phyloP scores from a whole-genome alignment of 2,329 filamentous ascomycete species.

The Pleoardoris graminearum region DNA sequence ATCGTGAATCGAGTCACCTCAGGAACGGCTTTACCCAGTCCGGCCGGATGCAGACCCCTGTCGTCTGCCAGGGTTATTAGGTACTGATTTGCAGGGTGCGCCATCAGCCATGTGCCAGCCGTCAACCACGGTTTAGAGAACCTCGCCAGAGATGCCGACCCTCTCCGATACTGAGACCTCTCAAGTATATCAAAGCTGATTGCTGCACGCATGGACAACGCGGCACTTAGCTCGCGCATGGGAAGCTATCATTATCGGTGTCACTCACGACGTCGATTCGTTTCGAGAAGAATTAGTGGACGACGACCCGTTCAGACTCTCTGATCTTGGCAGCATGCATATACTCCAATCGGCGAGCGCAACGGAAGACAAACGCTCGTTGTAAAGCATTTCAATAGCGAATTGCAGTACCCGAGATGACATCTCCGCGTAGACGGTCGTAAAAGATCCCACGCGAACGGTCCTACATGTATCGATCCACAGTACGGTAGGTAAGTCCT shows the following conservation, averaged over 20 bases:
- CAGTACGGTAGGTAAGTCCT: neutral
- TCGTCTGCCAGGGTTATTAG: conserved; percentile 16
- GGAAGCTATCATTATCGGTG: neutral
- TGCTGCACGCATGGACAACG: neutral
- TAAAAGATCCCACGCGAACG: conserved; percentile 8
- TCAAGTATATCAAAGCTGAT: neutral
- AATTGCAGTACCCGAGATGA: neutral
- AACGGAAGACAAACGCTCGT: neutral
- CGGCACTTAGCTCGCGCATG: neutral
- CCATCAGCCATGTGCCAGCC: conserved; percentile 9
- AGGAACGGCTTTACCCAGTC: neutral
- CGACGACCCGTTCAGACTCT: neutral
- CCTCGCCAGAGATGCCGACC: neutral
- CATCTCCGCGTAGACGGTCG: conserved; percentile 4
- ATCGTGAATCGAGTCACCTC: neutral
- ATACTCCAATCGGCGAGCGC: conserved; percentile 6
- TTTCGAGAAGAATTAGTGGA: neutral
- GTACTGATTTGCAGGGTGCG: conserved; percentile 8
- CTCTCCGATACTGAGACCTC: neutral
- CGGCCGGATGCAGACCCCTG: conserved; percentile 17
- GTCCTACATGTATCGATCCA: neutral
- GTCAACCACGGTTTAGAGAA: conserved; percentile 1
- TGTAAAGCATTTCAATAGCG: neutral
- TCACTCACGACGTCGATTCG: neutral
- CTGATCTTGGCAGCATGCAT: conserved; percentile 12